Evolutionary conservation across 2,329 filamentous ascomycete genomes (phyloP), one percentile per base, ranked within the genome.

Genomic region (Aureobasidium sp.): DNA sequence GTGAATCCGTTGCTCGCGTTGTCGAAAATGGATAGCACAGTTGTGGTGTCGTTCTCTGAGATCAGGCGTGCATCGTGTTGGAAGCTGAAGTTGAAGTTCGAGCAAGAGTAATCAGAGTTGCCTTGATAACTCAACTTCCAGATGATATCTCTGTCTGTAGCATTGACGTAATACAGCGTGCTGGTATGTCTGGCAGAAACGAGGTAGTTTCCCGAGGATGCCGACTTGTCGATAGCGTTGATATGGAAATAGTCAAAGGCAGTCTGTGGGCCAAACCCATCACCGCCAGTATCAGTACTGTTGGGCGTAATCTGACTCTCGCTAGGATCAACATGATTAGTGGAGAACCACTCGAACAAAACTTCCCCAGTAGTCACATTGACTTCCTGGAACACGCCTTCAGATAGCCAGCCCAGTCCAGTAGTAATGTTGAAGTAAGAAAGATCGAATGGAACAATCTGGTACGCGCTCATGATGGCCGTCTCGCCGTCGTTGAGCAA

Each of bases 291-390:
- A 39, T 63, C 63, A 30, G 60, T 61, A 22, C 65, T 64, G 30
- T 65, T 64, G 6, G 71, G 68, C 45, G 61, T 61, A 39, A 72
- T 71, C 22, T 56, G 47, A n/a, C 56, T 61, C 70, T 72, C 72
- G 35, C 70, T 66, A 1, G 74, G 74, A 16, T 68, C 64, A 17
- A 79, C 67, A 61, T 79, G 74, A 39, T 79, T 75, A 2, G 79
- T 63, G 56, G 73, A 75, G 37, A 68, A 70, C 79, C 78, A 81
- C 56, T 80, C 77, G 56, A 80, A 81, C 11, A 80, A 59, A 1
- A 81, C 63, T 24, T 75, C 66, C 3, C 77, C 76, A 4, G 74
- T 77, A 24, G 71, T 65, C 27, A 77, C 73, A 55, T 79, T 70
- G 32, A 78, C 55, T 25, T 61, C 60, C 32, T 63, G 61, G 39